Percentiles rank a stretch among this genome's conserved stretches.
Conservation (phyloP, 2,329 filamentous ascomycete genomes). For the Periconia macrospinosa region DNA sequence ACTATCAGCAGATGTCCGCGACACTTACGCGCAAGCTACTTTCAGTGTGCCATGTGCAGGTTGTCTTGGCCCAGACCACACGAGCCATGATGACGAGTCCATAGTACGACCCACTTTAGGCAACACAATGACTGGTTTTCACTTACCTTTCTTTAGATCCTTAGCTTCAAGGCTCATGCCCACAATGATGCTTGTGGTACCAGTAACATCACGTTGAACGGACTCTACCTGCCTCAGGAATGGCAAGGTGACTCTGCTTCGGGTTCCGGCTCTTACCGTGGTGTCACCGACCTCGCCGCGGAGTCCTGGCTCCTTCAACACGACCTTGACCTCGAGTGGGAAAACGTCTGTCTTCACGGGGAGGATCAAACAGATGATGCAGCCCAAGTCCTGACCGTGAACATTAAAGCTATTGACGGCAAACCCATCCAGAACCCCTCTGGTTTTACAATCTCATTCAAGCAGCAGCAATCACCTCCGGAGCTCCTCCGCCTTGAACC, state of each 20-base stretch:
- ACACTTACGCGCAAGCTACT: constrained; percentile 43
- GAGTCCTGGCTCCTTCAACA: constrained; percentile 38
- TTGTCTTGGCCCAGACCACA: constrained; percentile 46
- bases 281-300: constrained; percentile 31
- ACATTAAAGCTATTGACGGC: constrained; percentile 44
- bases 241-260: constrained; percentile 42
- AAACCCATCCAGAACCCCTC: constrained; percentile 30
- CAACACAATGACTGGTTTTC: constrained; percentile 25
- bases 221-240: constrained; percentile 39
- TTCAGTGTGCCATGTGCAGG: constrained; percentile 46
- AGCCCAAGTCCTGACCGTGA: constrained; percentile 44
- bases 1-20: constrained; percentile 32
- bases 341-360: constrained; percentile 42
- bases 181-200: constrained; percentile 41
- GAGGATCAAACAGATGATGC: constrained; percentile 27
- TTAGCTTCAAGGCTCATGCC: constrained; percentile 45
- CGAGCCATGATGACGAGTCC: constrained; percentile 44
- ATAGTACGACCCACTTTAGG: constrained; percentile 43
- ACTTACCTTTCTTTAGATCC: constrained; percentile 41
- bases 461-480: constrained; percentile 39
- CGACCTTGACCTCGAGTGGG: constrained; percentile 43
- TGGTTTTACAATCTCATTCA: constrained; percentile 46
- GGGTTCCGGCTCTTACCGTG: constrained; percentile 37
- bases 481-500: constrained; percentile 40
- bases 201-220: constrained; percentile 49